Conservation (phyloP, 148 eudicot species). For the Gaultheria prostrata region DNA sequence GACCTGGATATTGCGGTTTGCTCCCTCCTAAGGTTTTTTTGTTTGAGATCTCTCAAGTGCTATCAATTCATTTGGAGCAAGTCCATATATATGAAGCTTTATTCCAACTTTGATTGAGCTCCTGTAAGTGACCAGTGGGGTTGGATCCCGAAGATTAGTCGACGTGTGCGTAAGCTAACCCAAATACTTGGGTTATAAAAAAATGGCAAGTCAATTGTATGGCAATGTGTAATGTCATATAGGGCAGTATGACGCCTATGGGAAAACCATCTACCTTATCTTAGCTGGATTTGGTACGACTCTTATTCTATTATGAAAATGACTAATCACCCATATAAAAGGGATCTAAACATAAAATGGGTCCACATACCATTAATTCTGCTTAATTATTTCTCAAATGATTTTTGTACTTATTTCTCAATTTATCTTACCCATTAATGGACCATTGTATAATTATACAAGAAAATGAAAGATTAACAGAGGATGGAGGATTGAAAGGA, state of each 20-base stretch:
- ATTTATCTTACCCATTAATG: neutral
- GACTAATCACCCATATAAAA: constrained; percentile 3
- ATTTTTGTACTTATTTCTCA: neutral
- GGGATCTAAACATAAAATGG: neutral
- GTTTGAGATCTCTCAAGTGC: too few relatives aligned
- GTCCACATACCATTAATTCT: neutral
- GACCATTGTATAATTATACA: neutral
- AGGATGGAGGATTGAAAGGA: neutral
- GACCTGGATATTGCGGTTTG: too few relatives aligned
- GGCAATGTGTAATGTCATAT: neutral
- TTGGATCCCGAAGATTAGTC: too few relatives aligned
- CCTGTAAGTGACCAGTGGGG: too few relatives aligned
- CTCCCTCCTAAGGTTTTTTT: too few relatives aligned
- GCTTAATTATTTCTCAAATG: neutral
- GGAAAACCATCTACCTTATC: neutral
- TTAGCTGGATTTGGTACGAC: constrained; percentile 16
- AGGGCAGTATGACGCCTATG: neutral
- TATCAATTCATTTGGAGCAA: too few relatives aligned
- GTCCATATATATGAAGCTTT: too few relatives aligned
- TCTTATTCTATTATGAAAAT: constrained; percentile 8
- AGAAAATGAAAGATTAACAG: neutral
- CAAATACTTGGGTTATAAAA: too few relatives aligned
- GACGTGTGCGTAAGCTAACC: too few relatives aligned
- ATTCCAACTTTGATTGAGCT: too few relatives aligned
- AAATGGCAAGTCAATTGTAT: neutral